Percentiles rank a stretch among this genome's conserved stretches.
These are phyloP conservation scores for Puccinia novopanici DNA, from an alignment of 1,284 basidiomycete species.

Conservation along the genomic window DNA sequence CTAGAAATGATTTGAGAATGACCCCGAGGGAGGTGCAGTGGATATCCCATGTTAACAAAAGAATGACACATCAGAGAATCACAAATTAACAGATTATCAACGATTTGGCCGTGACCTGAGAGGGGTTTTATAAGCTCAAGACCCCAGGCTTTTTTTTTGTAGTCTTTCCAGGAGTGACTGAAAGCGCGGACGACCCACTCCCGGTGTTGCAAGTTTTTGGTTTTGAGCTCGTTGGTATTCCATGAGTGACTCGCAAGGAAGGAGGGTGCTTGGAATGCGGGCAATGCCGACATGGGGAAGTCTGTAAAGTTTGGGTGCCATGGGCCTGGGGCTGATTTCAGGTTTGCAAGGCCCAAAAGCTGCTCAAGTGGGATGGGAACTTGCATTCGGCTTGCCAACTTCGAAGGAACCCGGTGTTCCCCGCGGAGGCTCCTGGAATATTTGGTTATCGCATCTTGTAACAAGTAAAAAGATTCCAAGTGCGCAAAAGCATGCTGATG, in stretches of 20 bases:
- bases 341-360: constrained; percentile 17
- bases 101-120: constrained; percentile 24
- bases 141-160: constrained; percentile 50
- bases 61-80: background rate
- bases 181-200: constrained; percentile 48
- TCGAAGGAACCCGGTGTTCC: constrained; percentile 12
- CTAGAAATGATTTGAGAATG: constrained; percentile 1
- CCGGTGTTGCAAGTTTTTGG: constrained; percentile 19
- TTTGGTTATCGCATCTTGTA: too few species aligned
- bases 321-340: background rate
- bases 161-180: constrained; percentile 50
- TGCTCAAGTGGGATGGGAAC: constrained; percentile 27
- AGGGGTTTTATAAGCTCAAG: constrained; percentile 42
- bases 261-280: constrained; percentile 30
- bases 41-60: background rate
- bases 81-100: constrained; percentile 40
- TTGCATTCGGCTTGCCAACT: constrained; percentile 27
- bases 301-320: constrained; percentile 16
- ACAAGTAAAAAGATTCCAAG: too few species aligned
- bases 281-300: constrained; percentile 14
- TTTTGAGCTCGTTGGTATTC: constrained; percentile 18
- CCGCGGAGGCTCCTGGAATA: too few species aligned
- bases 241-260: constrained; percentile 32
- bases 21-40: background rate
- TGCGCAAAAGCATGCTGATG: too few species aligned